A percentile compares a stretch with the other conserved stretches of the same genome.
These are phyloP conservation scores for Gamsiella multidivaricata DNA, from an alignment of 192 early-diverging fungal genomes.

Conservation along the genomic window DNA sequence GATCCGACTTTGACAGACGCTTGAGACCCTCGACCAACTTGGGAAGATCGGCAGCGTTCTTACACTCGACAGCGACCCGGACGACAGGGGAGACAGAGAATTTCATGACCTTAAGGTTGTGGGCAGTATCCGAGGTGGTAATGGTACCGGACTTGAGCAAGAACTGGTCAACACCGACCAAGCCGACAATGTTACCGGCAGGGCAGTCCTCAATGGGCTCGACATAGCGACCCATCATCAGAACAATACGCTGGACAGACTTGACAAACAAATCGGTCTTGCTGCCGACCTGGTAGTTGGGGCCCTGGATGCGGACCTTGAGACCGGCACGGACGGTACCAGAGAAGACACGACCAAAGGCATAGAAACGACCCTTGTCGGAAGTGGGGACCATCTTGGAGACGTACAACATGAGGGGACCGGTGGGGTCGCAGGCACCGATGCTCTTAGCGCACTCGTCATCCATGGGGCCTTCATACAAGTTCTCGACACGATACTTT, in stretches of 20 bases:
- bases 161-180: slow-evolving; percentile 99
- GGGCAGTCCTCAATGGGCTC: slow-evolving; percentile 99
- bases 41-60: slow-evolving; percentile 98
- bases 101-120: slow-evolving; percentile 99
- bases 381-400: slow-evolving; percentile 99
- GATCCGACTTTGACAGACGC: slow-evolving; percentile 99
- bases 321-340: slow-evolving; percentile 96
- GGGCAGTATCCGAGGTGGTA: slow-evolving; percentile 92
- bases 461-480: slow-evolving; percentile 97
- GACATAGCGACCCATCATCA: slow-evolving; percentile 99
- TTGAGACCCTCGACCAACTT: slow-evolving; percentile 99
- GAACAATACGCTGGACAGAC: slow-evolving; percentile 96
- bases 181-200: slow-evolving; percentile 98
- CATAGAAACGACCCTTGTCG: slow-evolving; percentile 99
- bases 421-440: slow-evolving; percentile 88
- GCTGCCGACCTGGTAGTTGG: slow-evolving; percentile 88
- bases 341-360: slow-evolving; percentile 99
- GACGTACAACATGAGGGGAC: slow-evolving; percentile 98
- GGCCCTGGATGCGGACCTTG: slow-evolving; percentile 99
- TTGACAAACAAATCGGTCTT: slow-evolving; percentile 96
- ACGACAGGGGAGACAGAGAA: slow-evolving; percentile 99
- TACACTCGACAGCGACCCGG: slow-evolving; percentile 94
- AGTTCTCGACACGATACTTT: slow-evolving; percentile 87
- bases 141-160: slow-evolving; percentile 99
- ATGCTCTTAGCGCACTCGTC: slow-evolving; percentile 95